Percentiles rank a stretch among this genome's conserved stretches.
Conservation (phyloP, 2,329 filamentous ascomycete genomes). For the Aspergillus sp. region DNA sequence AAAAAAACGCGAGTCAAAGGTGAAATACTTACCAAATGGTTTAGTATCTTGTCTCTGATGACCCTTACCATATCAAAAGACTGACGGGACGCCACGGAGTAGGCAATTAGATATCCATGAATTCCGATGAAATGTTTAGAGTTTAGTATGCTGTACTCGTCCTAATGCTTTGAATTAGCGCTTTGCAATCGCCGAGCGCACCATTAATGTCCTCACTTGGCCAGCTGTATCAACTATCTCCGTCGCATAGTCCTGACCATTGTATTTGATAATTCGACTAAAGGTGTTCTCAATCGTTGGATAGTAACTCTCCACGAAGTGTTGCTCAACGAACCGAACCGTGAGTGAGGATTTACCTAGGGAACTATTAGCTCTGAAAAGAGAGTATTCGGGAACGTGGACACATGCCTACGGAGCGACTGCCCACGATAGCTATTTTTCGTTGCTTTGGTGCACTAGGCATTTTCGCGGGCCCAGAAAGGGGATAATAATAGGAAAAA, state of each 20-base stretch:
- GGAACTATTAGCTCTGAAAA: constrained; percentile 12
- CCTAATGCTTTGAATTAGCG: constrained; percentile 51
- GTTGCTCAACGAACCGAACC: constrained; percentile 93
- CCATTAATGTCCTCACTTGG: constrained; percentile 59
- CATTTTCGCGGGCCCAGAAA: constrained; percentile 48
- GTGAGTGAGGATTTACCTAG: constrained; percentile 96
- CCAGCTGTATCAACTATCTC: constrained; percentile 99
- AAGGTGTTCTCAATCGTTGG: constrained; percentile 99
- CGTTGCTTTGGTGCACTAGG: constrained; percentile 76
- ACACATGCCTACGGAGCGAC: constrained; percentile 78
- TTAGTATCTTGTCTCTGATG: constrained; percentile 94
- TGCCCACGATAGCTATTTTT: constrained; percentile 95
- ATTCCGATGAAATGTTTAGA: constrained; percentile 99
- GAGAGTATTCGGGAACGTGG: neutral
- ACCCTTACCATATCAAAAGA: constrained; percentile 98
- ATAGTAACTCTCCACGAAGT: constrained; percentile 99
- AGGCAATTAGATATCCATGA: constrained; percentile 97
- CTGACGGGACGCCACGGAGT: constrained; percentile 90
- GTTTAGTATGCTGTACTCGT: constrained; percentile 98
- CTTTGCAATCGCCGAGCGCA: neutral
- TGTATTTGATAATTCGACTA: constrained; percentile 89
- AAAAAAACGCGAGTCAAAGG: neutral
- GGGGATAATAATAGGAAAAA: neutral
- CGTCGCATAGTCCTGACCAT: constrained; percentile 88
- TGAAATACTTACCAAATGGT: constrained; percentile 71